Evolutionary conservation across 345 rosid genomes (phyloP).

Genomic region (Populus tremula): DNA sequence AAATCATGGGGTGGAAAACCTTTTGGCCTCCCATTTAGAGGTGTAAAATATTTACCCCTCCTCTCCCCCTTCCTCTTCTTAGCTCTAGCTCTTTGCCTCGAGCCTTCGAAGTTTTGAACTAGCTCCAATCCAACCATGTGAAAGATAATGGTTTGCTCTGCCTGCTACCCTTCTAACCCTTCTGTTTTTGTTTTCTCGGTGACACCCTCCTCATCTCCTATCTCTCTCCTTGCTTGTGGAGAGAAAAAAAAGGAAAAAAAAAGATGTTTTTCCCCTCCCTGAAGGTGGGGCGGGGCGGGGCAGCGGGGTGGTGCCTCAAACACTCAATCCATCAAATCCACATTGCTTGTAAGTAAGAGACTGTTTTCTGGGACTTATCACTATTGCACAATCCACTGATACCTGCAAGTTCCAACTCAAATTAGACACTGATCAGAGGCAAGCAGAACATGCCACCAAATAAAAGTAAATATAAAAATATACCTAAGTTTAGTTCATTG

Average conservation of each 20-base stretch:
- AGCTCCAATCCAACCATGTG: slow-evolving; percentile 16
- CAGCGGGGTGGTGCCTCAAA: slow-evolving; percentile 20
- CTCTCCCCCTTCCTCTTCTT: too few relatives aligned
- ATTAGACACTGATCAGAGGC: not conserved
- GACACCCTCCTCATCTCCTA: not conserved
- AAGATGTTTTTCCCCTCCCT: not conserved
- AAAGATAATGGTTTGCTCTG: not conserved
- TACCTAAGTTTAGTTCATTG: too few relatives aligned
- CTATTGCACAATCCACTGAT: slow-evolving; percentile 84
- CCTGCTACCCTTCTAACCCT: slow-evolving; percentile 1
- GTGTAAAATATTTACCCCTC: not conserved
- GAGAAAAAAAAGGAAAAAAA: not conserved
- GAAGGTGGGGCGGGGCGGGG: too few relatives aligned
- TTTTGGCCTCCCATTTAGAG: slow-evolving; percentile 8
- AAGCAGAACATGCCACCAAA: not conserved
- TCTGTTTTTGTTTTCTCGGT: not conserved
- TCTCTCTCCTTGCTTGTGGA: slow-evolving; percentile 1
- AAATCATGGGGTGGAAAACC: slow-evolving; percentile 9
- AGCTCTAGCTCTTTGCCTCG: not conserved
- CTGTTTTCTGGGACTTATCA: slow-evolving; percentile 90
- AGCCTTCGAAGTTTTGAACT: slow-evolving; percentile 8
- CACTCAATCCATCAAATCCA: slow-evolving; percentile 90
- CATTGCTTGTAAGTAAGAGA: slow-evolving; percentile 89
- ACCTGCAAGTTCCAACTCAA: slow-evolving; percentile 46
- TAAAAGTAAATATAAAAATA: not conserved